Evolutionary conservation across 192 early-diverging fungal species (phyloP).

Genomic region (Phycomyces nitens): DNA sequence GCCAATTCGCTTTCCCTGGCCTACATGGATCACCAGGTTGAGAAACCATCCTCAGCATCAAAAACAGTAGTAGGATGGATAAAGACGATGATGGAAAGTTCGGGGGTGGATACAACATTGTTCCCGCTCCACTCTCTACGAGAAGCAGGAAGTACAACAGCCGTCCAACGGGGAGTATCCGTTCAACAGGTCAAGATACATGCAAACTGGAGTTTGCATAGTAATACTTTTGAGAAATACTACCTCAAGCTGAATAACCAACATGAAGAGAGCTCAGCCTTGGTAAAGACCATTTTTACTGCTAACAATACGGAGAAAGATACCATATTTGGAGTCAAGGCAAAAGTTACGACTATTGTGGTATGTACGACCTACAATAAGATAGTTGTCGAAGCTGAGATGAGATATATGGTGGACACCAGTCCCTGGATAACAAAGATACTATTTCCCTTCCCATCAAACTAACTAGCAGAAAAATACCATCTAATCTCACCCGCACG

Average conservation of each 20-base stretch:
- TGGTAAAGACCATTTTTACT: no score
- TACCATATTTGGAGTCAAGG: constrained; percentile 7
- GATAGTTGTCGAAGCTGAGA: constrained; percentile 8
- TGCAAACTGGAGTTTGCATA: not conserved
- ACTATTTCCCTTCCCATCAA: no score
- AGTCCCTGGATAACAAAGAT: not conserved
- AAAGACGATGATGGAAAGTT: not conserved
- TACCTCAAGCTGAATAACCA: no score
- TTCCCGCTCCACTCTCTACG: not conserved
- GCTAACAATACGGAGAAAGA: not conserved
- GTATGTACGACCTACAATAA: constrained; percentile 1
- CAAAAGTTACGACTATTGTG: not conserved
- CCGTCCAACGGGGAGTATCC: not conserved
- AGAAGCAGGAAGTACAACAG: not conserved
- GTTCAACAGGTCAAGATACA: constrained; percentile 3
- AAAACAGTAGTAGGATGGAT: constrained; percentile 4
- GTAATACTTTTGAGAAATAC: no score
- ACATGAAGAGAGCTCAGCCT: no score
- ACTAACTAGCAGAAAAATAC: no score
- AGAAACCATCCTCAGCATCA: not conserved
- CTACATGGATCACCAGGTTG: not conserved
- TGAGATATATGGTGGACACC: constrained; percentile 2
- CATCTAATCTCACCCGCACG: no score
- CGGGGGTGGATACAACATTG: not conserved
- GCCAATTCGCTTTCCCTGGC: not conserved